Conservation (phyloP, 352 stramenopile species). For the Globisporangium spiculum region DNA sequence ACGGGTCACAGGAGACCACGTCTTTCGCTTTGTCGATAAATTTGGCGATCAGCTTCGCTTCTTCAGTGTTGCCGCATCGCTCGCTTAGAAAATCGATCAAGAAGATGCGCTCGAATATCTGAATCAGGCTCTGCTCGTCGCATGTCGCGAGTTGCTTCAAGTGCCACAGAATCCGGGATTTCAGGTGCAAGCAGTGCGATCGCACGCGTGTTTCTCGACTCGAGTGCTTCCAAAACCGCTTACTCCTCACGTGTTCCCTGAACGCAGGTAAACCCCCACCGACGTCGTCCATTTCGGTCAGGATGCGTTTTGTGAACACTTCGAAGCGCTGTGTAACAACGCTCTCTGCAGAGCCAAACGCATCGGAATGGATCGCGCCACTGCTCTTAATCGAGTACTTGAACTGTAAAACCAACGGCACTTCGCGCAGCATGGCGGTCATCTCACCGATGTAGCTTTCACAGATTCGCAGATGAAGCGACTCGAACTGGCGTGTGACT, state of each 20-base stretch:
- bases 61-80: slow-evolving; percentile 7
- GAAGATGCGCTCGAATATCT: slow-evolving; percentile 18
- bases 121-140: background rate
- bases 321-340: slow-evolving; percentile 6
- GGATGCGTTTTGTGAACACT: background rate
- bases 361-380: background rate
- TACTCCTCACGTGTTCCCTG: background rate
- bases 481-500: background rate
- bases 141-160: slow-evolving; percentile 5
- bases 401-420: slow-evolving; percentile 24
- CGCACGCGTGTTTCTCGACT: slow-evolving; percentile 10
- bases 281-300: background rate
- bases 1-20: slow-evolving; percentile 7
- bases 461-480: slow-evolving; percentile 23
- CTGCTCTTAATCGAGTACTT: slow-evolving; percentile 10
- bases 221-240: slow-evolving; percentile 8
- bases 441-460: slow-evolving; percentile 31
- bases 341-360: background rate
- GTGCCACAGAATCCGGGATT: slow-evolving; percentile 14
- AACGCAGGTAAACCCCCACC: background rate
- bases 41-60: slow-evolving; percentile 15
- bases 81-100: slow-evolving; percentile 17
- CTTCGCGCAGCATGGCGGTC: slow-evolving; percentile 20
- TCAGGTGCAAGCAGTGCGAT: slow-evolving; percentile 10
- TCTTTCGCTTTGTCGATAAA: slow-evolving; percentile 15